Evolutionary conservation across 169 alveolate genomes (phyloP), one percentile per base, ranked within the genome.

Genomic region (Plasmodium adleri): DNA sequence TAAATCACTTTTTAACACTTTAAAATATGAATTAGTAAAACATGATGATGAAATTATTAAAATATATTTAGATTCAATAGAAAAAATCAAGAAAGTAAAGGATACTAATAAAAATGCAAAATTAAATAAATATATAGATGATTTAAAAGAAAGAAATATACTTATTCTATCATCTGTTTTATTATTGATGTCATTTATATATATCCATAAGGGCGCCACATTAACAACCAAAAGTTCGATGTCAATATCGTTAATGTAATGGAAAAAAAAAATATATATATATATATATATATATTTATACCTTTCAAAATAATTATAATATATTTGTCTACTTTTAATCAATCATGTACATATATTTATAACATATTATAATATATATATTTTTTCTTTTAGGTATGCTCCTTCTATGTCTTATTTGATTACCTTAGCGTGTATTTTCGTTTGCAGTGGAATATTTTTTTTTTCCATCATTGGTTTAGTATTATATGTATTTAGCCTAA

Each of bases 201-300:
- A 86, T 20, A 86, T 86, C 63, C 92, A 86, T 58, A 86, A 86
- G 28, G 92, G 92, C 10, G 92, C 92, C 8, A 71, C 92, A 6
- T 58, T 86, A 13, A 86, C 92, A n/a, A 59, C 74, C 5, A 47
- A 60, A 50, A 86, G 92, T 52, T 60, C 92, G 1, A 72, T 72
- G 62, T 73, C 92, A 43, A 86, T 86, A 6, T 71, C 88, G 0
- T 62, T 66, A 50, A 59, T 86, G 92, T 86, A 86, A 86, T n/a
- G 5, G 8, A 32, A 8, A 32, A 32, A 32, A 56, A 8, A 17
- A 0, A 39, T 50, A n/a, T 10, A 32, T 59, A 49, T 17, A 49
- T 74, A 6, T 49, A 15, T 7, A 45, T 66, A 17, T 24, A 5
- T 13, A 47, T 58, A 26, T 43, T 15, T 20, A 15, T 56, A 3